Evolutionary conservation across 2,329 filamentous ascomycete genomes (phyloP).

Genomic region (Reticulascus tulasneorum): DNA sequence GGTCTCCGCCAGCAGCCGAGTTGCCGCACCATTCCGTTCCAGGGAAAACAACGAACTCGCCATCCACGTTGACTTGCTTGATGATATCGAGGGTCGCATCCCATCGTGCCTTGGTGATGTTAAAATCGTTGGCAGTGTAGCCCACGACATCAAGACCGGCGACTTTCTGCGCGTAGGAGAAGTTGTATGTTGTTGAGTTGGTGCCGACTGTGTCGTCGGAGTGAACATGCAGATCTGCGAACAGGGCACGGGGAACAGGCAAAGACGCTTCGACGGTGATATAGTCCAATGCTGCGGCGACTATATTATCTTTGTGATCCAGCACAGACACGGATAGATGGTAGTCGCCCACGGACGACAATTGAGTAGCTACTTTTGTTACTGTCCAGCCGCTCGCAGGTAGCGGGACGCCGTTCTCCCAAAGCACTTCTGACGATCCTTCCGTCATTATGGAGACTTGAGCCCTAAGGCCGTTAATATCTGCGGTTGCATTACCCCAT

Average conservation of each 20-base stretch:
- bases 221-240: conserved; percentile 31
- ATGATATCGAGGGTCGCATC: conserved; percentile 22
- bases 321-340: conserved; percentile 1
- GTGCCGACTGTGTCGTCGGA: conserved; percentile 33
- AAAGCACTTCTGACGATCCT: neutral
- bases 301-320: neutral
- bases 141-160: conserved; percentile 31
- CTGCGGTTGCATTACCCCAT: conserved; percentile 23
- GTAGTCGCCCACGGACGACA: conserved; percentile 6
- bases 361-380: neutral
- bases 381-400: conserved; percentile 8
- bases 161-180: conserved; percentile 28
- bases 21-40: conserved; percentile 32
- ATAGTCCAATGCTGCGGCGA: conserved; percentile 3
- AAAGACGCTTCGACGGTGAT: conserved; percentile 15
- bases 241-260: conserved; percentile 21
- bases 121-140: conserved; percentile 35
- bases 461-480: conserved; percentile 8
- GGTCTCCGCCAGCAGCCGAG: conserved; percentile 27
- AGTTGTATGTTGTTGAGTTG: conserved; percentile 29
- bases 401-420: neutral
- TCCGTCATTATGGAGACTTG: neutral
- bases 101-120: conserved; percentile 29
- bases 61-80: conserved; percentile 17
- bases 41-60: conserved; percentile 25